A percentile compares a stretch with the other conserved stretches of the same genome.
Evolutionary conservation across 306 rosid genomes (phyloP).

Genomic region (Dryas drummondii): DNA sequence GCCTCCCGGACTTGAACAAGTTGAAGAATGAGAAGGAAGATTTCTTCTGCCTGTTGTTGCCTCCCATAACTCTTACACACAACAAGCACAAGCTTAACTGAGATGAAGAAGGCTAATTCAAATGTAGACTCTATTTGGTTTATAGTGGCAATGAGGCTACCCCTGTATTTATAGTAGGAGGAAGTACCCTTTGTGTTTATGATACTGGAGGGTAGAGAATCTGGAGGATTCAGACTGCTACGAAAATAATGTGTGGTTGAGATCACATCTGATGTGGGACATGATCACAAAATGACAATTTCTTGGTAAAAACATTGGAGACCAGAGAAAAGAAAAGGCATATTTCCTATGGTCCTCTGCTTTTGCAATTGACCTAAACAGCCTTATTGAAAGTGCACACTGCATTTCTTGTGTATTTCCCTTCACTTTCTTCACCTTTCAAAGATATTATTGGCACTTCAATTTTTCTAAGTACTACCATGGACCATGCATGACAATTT

Average conservation of each 20-base stretch:
- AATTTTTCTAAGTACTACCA: background rate
- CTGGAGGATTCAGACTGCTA: constrained; percentile 39
- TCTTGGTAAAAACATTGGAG: background rate
- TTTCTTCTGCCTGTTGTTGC: constrained; percentile 56
- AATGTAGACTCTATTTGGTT: constrained; percentile 29
- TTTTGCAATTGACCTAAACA: constrained; percentile 32
- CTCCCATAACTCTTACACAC: constrained; percentile 40
- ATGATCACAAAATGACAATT: background rate
- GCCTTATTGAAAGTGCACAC: background rate
- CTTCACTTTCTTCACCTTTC: constrained; percentile 12
- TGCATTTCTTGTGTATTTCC: background rate
- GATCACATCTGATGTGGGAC: constrained; percentile 2
- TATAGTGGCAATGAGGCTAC: background rate
- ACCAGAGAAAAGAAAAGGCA: constrained; percentile 15
- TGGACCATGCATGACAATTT: background rate
- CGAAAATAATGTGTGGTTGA: constrained; percentile 32
- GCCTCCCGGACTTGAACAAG: constrained; percentile 50
- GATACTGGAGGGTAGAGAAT: constrained; percentile 34
- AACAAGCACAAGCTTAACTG: background rate
- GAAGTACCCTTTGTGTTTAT: constrained; percentile 14
- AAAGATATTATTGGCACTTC: background rate
- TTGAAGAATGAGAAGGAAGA: constrained; percentile 61
- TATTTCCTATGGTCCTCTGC: constrained; percentile 41
- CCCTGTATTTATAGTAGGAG: constrained; percentile 40
- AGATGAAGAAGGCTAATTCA: constrained; percentile 15